Evolutionary conservation across 2,329 filamentous ascomycete species (phyloP), one percentile per base, ranked within the genome.

Genomic region (Alternaria postmessia): DNA sequence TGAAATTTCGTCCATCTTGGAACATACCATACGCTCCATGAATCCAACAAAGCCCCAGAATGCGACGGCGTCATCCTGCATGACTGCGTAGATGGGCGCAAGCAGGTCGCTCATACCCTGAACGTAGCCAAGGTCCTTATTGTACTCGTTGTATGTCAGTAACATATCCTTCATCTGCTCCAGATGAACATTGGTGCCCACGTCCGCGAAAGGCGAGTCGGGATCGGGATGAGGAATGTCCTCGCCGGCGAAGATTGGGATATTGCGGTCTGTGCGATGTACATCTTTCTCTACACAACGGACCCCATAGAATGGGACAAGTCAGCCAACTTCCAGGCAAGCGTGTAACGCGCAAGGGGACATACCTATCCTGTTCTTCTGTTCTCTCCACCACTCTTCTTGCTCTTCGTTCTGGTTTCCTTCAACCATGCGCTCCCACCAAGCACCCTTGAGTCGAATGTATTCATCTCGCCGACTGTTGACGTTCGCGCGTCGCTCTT

Each of bases 111-210:
- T 97, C 95, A 99, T 99, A 62, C 95, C 95, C 81, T 99, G 95
- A 1, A 99, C 95, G 75, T 99, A 99, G 49, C 96, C 95, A 3
- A 99, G 86, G 59, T 95, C 92, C 60, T 89, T 91, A 81, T 99
- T 99, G 81, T 96, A 96, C 80, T 99, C 95, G 76, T 99, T 98
- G 79, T 99, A 99, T 0, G 95, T 98, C 18, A 99, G 85, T 0
- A 99, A 89, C 92, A 99, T 96, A 77, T 99, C 95, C 81, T 99
- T 99, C 88, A 99, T 92, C 81, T 99, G 95, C 80, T 99, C 95
- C 65, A 99, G 86, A 78, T 99, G 95, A 6, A 97, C 94, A 72
- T 99, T 99, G 47, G 95, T 99, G 64, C 95, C 95, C 4, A 89
- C 87, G 44, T 94, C 91, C 12, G 94, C 92, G 78, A 98, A 99